Percentiles rank a stretch among this genome's conserved stretches.
phyloP scores from a whole-genome alignment of 1,284 basidiomycete genomes.

The Ceratobasidium sp. region DNA sequence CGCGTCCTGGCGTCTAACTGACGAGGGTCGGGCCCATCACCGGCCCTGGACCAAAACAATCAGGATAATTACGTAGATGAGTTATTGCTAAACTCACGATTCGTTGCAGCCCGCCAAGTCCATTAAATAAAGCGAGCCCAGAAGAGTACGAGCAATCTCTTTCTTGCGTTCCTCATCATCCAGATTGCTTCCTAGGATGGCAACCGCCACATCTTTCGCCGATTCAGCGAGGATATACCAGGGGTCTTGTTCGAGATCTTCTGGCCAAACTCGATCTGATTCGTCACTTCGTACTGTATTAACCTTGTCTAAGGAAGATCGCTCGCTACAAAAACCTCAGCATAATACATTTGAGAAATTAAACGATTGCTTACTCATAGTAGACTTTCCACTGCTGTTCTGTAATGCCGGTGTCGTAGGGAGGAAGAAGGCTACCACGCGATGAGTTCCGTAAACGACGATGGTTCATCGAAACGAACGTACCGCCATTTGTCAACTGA shows the following conservation, averaged over 20 bases:
- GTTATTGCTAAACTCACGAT: background rate
- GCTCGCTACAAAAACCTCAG: background rate
- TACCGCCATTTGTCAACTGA: constrained; percentile 30
- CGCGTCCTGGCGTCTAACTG: constrained; percentile 12
- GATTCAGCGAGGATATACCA: constrained; percentile 16
- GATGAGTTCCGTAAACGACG: background rate
- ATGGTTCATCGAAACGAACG: background rate
- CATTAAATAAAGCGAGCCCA: constrained; percentile 36
- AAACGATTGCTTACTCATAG: constrained; percentile 21
- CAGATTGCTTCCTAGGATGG: constrained; percentile 9
- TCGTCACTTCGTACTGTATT: constrained; percentile 4
- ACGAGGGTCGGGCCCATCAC: background rate
- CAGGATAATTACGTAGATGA: background rate
- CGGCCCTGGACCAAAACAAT: background rate
- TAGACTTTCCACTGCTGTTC: constrained; percentile 36
- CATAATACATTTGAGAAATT: background rate
- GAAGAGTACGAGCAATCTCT: constrained; percentile 5
- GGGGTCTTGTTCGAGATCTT: constrained; percentile 5
- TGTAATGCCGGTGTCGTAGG: constrained; percentile 20
- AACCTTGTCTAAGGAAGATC: constrained; percentile 19
- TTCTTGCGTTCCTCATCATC: constrained; percentile 21
- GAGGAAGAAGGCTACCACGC: constrained; percentile 25
- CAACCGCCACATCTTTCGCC: constrained; percentile 16
- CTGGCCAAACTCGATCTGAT: constrained; percentile 1
- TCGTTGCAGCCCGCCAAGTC: constrained; percentile 11